These are phyloP conservation scores for Boletus rex-veris DNA, from an alignment of 768 basidiomycete genomes.

Conservation along the genomic window DNA sequence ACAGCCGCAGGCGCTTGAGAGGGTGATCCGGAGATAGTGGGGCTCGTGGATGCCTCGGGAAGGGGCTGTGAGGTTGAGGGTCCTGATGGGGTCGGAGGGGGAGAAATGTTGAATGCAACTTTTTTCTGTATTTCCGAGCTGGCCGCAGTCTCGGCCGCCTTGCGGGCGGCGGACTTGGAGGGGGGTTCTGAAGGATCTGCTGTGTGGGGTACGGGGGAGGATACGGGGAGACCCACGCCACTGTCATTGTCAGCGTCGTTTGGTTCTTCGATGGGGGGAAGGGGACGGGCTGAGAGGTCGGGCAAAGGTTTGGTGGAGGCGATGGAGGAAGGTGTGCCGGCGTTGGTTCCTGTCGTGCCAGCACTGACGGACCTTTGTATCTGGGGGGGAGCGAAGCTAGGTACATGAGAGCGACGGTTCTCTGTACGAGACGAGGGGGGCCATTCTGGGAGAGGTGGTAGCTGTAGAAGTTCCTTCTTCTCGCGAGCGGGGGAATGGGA, in stretches of 20 bases:
- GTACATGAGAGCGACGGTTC: conserved; percentile 15
- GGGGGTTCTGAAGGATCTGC: conserved; percentile 21
- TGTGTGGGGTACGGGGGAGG: conserved; percentile 28
- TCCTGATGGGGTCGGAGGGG: conserved; percentile 64
- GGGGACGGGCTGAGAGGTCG: conserved; percentile 50
- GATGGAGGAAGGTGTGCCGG: conserved; percentile 43
- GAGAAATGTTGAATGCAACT: conserved; percentile 77
- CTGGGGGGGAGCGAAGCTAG: conserved; percentile 15
- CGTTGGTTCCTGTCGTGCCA: conserved; percentile 32
- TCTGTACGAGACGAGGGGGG: conserved; percentile 44
- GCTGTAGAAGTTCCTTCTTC: conserved; percentile 48
- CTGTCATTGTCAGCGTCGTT: conserved; percentile 34
- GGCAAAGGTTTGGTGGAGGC: conserved; percentile 69
- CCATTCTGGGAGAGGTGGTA: conserved; percentile 66
- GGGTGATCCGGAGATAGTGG: conserved; percentile 31
- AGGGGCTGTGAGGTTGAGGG: conserved; percentile 48
- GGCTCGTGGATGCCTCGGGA: conserved; percentile 42
- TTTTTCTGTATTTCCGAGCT: conserved; percentile 66
- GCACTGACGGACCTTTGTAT: conserved; percentile 29
- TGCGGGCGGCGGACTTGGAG: conserved; percentile 35
- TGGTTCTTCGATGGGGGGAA: conserved; percentile 47
- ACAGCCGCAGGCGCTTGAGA: conserved; percentile 28
- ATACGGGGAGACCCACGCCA: conserved; percentile 35
- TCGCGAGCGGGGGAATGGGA: conserved; percentile 43
- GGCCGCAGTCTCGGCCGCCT: conserved; percentile 33